Evolutionary conservation across 495 filamentous ascomycete species (phyloP).

Genomic region (Parathielavia appendiculata): DNA sequence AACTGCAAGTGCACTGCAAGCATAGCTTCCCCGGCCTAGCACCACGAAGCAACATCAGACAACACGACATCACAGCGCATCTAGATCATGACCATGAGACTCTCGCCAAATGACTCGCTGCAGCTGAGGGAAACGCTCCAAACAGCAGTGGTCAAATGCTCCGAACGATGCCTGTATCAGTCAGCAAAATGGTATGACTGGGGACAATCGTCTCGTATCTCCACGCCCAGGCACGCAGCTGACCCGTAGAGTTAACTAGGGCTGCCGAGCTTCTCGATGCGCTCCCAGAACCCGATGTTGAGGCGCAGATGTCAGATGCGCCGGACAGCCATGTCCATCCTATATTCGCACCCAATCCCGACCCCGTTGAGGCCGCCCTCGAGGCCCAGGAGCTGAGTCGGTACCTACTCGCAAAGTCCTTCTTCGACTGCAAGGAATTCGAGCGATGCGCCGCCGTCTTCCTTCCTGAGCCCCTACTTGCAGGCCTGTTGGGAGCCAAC

Average conservation of each 20-base stretch:
- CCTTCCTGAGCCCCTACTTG: conserved; percentile 65
- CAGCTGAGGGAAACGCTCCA: conserved; percentile 62
- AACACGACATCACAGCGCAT: not conserved
- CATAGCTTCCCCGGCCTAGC: too few species aligned
- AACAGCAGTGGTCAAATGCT: conserved; percentile 81
- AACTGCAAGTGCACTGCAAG: not conserved
- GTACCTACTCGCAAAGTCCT: conserved; percentile 88
- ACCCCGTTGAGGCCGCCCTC: conserved; percentile 64
- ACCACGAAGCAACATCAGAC: not conserved
- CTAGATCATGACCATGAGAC: conserved; percentile 25
- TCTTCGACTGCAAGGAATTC: conserved; percentile 93
- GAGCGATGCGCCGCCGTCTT: conserved; percentile 92
- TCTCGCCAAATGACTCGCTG: conserved; percentile 44
- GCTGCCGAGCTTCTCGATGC: conserved; percentile 90
- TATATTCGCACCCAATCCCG: conserved; percentile 45
- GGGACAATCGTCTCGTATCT: not conserved
- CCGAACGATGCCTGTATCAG: conserved; percentile 92
- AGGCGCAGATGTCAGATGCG: conserved; percentile 34
- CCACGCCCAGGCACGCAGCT: not conserved
- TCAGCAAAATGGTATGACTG: conserved; percentile 83
- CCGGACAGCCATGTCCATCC: conserved; percentile 37
- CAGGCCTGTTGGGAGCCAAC: conserved; percentile 51
- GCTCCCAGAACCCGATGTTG: conserved; percentile 47
- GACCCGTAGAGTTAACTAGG: conserved; percentile 51
- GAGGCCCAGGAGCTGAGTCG: conserved; percentile 75